Conservation (phyloP, 805 yeast species). For the Saturnispora bothae region DNA sequence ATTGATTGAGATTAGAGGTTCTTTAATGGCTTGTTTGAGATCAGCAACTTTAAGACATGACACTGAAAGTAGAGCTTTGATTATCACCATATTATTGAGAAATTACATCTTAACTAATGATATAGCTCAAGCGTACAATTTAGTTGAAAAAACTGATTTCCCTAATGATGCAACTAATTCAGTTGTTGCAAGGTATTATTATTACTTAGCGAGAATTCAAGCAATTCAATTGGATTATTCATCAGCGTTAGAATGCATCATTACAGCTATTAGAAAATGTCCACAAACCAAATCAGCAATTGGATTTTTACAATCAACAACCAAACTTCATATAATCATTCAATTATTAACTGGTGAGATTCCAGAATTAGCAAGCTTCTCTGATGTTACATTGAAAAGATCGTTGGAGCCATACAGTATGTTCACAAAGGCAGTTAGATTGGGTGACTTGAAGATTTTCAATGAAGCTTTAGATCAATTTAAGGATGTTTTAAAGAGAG, state of each 20-base stretch:
- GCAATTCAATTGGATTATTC: conserved; percentile 91
- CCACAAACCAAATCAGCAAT: conserved; percentile 79
- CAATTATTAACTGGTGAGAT: conserved; percentile 94
- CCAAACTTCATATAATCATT: conserved; percentile 77
- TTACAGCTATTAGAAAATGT: conserved; percentile 92
- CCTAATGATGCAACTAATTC: conserved; percentile 74
- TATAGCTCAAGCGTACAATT: conserved; percentile 76
- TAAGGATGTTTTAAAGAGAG: conserved; percentile 53
- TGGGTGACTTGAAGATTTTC: conserved; percentile 81
- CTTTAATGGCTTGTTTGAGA: conserved; percentile 64
- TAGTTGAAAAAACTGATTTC: conserved; percentile 80
- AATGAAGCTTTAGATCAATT: conserved; percentile 57
- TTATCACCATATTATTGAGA: conserved; percentile 78
- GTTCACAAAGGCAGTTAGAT: conserved; percentile 82
- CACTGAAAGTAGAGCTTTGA: conserved; percentile 78
- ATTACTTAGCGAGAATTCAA: conserved; percentile 80
- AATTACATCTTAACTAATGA: conserved; percentile 70
- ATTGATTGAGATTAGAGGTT: conserved; percentile 52
- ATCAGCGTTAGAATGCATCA: conserved; percentile 77
- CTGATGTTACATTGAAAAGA: conserved; percentile 46
- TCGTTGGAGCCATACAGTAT: conserved; percentile 73
- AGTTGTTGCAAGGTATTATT: conserved; percentile 82
- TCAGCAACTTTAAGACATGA: conserved; percentile 89
- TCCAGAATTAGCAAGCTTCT: conserved; percentile 79
- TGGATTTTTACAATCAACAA: conserved; percentile 84